Evolutionary conservation across 2,329 filamentous ascomycete species (phyloP).

Genomic region (Venturia effusa): DNA sequence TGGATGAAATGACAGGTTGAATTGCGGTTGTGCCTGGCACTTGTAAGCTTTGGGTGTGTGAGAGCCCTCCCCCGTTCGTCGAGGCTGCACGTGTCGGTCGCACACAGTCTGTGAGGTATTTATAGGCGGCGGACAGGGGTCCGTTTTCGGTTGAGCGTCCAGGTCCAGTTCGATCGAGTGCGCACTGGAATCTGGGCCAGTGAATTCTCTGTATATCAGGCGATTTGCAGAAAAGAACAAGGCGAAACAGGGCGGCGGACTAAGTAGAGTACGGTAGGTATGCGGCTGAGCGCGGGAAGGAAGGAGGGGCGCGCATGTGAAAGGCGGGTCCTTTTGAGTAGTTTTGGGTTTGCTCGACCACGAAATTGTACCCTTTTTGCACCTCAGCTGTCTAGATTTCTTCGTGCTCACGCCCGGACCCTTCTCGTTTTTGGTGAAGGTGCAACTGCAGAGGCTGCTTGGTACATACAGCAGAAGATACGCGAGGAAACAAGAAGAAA

Average conservation of each 20-base stretch:
- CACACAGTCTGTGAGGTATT: not conserved
- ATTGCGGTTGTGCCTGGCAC: constrained; percentile 1
- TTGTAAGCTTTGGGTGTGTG: not conserved
- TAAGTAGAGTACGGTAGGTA: too few species aligned
- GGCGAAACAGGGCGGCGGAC: not conserved
- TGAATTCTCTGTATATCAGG: not conserved
- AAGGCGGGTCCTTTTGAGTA: too few species aligned
- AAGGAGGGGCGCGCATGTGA: not conserved
- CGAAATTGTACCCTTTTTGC: too few species aligned
- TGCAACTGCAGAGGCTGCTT: too few species aligned
- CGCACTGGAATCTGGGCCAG: not conserved
- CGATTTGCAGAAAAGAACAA: not conserved
- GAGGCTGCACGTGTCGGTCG: not conserved
- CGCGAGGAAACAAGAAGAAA: too few species aligned
- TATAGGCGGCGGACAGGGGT: not conserved
- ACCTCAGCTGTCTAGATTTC: too few species aligned
- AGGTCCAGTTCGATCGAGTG: not conserved
- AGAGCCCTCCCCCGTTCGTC: not conserved
- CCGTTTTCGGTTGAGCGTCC: not conserved
- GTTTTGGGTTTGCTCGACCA: too few species aligned
- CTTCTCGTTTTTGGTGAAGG: too few species aligned
- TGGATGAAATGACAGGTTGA: not conserved
- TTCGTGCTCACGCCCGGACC: too few species aligned
- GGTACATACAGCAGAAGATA: not conserved
- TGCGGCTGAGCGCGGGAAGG: not conserved